Conservation (phyloP, 176 grass and related monocot species). For the Leersia perrieri region DNA sequence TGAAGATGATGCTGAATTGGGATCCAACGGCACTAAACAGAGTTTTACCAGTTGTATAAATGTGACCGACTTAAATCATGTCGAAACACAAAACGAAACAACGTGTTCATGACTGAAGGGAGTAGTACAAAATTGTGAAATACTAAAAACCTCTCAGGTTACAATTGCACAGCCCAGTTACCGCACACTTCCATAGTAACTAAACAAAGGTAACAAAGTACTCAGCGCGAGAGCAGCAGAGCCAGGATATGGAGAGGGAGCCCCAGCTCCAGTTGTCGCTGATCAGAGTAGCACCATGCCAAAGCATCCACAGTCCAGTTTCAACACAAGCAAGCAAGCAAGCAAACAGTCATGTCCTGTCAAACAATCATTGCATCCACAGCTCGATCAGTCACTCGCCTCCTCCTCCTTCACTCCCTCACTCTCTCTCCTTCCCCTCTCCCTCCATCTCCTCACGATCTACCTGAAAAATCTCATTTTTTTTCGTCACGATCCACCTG, state of each 20-base stretch:
- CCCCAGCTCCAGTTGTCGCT: conserved; percentile 28
- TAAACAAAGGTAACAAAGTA: conserved; percentile 9
- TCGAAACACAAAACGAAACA: too few species aligned
- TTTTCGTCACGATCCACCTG: neutral
- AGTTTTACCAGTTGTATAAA: too few species aligned
- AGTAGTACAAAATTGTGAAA: too few species aligned
- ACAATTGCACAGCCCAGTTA: too few species aligned
- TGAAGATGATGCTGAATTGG: too few species aligned
- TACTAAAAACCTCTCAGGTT: too few species aligned
- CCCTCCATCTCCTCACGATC: neutral
- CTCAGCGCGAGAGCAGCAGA: too few species aligned
- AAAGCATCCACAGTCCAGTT: neutral
- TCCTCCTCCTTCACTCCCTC: neutral
- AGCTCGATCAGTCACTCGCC: neutral
- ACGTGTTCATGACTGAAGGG: too few species aligned
- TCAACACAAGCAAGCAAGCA: conserved; percentile 29
- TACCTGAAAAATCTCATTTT: neutral
- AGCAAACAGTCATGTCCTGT: neutral
- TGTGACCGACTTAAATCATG: too few species aligned
- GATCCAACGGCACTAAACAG: too few species aligned
- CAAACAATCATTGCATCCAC: neutral
- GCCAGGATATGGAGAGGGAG: too few species aligned
- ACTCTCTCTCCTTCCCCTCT: neutral
- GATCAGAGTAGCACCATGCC: neutral
- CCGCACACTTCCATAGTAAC: neutral